Evolutionary conservation across 2,329 filamentous ascomycete genomes (phyloP).

Genomic region (Mycosphaerelloides madeirae): DNA sequence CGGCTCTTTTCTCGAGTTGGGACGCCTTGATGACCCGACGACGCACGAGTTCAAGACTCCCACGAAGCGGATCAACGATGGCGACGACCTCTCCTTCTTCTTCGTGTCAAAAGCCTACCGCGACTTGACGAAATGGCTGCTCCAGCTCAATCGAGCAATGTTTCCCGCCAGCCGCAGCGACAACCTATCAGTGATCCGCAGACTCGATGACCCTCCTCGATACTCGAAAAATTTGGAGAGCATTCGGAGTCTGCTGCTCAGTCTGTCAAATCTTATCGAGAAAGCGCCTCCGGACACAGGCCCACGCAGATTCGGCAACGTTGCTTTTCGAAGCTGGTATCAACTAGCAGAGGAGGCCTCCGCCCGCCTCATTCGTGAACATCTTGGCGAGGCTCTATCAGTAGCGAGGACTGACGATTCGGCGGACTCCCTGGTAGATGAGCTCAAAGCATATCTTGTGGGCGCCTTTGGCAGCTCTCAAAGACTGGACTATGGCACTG

Average conservation of each 20-base stretch:
- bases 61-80: conserved; percentile 77
- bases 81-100: conserved; percentile 74
- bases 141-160: conserved; percentile 85
- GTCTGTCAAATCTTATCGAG: conserved; percentile 63
- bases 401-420: neutral
- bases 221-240: conserved; percentile 50
- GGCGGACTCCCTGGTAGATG: conserved; percentile 36
- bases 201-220: conserved; percentile 46
- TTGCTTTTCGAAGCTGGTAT: conserved; percentile 83
- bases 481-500: conserved; percentile 89
- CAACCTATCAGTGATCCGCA: conserved; percentile 22
- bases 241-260: conserved; percentile 62
- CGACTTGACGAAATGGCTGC: conserved; percentile 79
- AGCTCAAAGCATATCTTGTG: conserved; percentile 73
- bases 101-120: conserved; percentile 75
- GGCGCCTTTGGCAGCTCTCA: conserved; percentile 85
- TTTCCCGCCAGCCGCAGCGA: conserved; percentile 59
- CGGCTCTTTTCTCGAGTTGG: conserved; percentile 1
- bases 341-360: conserved; percentile 60
- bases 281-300: conserved; percentile 80
- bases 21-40: conserved; percentile 7
- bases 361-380: conserved; percentile 40
- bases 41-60: conserved; percentile 58
- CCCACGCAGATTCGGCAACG: conserved; percentile 85
- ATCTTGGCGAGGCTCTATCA: neutral